Conservation (phyloP, 73 alveolate genomes). For the Paramecium bursaria region DNA sequence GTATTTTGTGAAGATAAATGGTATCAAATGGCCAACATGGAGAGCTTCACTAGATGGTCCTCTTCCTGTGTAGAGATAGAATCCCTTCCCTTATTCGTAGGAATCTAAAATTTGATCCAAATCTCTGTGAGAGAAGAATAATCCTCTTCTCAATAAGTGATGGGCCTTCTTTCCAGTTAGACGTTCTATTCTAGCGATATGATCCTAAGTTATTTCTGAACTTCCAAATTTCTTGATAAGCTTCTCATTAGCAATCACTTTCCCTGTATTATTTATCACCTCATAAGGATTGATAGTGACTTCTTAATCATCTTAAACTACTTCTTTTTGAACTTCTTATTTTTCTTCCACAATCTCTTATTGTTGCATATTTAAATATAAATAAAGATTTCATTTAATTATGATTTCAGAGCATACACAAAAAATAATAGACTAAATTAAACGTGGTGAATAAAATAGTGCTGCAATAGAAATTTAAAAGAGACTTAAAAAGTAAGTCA, state of each 20-base stretch:
- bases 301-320: not conserved
- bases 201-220: not conserved
- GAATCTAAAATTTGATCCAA: constrained; percentile 84
- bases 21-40: constrained; percentile 98
- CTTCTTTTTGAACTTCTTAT: no score
- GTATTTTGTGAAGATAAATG: constrained; percentile 96
- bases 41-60: constrained; percentile 99
- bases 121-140: constrained; percentile 99
- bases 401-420: no score
- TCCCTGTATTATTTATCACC: not conserved
- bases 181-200: constrained; percentile 70
- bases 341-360: no score
- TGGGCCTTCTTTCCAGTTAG: constrained; percentile 93
- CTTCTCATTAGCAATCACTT: constrained; percentile 53
- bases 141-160: constrained; percentile 97
- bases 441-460: no score
- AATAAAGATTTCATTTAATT: no score
- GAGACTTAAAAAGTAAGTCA: no score
- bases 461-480: no score
- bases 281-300: not conserved
- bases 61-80: constrained; percentile 98
- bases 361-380: no score
- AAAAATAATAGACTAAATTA: no score
- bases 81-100: constrained; percentile 93
- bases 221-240: constrained; percentile 59